Evolutionary conservation across 208 protist species (phyloP).

Genomic region (Trypanosoma cruzi): DNA sequence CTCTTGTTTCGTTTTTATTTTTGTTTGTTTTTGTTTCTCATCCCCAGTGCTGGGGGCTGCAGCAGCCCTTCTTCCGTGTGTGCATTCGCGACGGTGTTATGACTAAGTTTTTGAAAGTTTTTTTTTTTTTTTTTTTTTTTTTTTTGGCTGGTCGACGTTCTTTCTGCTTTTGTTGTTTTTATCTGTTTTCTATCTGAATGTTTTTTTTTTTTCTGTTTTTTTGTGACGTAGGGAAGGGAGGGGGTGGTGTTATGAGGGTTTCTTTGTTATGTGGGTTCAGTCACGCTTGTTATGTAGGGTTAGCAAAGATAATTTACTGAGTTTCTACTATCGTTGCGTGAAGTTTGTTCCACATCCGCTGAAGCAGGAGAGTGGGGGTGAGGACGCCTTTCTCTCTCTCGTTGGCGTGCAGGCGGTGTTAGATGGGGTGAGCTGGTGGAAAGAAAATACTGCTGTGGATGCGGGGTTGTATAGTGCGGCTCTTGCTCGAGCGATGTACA

Average conservation of each 20-base stretch:
- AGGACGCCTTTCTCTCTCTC: conserved; percentile 72
- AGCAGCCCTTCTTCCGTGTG: conserved; percentile 8
- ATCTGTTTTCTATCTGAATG: too few relatives aligned
- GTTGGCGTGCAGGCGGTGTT: conserved; percentile 55
- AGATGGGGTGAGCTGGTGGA: conserved; percentile 83
- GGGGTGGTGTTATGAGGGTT: too few relatives aligned
- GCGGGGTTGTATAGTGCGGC: conserved; percentile 72
- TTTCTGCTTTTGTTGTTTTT: too few relatives aligned
- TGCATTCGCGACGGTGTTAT: background rate
- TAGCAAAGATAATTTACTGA: conserved; percentile 22
- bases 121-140: too few relatives aligned
- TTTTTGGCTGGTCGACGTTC: too few relatives aligned
- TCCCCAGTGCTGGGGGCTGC: conserved; percentile 14
- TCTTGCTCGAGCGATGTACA: conserved; percentile 59
- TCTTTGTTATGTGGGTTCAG: conserved; percentile 10
- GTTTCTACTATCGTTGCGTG: conserved; percentile 54
- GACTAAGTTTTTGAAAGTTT: too few relatives aligned
- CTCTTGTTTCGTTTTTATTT: too few relatives aligned
- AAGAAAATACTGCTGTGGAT: conserved; percentile 51
- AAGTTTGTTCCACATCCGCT: conserved; percentile 34
- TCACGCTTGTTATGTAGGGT: background rate
- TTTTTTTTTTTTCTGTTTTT: conserved; percentile 13
- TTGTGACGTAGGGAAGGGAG: too few relatives aligned
- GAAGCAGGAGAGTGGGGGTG: conserved; percentile 55
- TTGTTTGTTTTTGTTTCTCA: too few relatives aligned